Evolutionary conservation across 108 stramenopile species (phyloP).

Genomic region (Craspedostauros australis): DNA sequence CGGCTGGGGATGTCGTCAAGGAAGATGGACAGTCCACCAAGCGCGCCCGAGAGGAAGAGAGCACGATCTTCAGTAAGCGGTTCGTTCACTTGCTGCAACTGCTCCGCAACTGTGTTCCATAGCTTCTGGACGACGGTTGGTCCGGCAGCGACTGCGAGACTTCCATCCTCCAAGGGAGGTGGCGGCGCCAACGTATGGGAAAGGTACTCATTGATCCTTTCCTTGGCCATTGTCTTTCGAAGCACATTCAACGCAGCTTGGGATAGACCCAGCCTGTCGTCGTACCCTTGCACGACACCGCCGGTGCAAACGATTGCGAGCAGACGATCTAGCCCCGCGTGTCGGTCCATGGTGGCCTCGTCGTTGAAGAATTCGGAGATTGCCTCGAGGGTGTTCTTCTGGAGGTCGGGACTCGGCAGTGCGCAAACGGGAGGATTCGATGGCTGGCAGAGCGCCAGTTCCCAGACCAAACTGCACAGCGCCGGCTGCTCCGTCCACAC

Average conservation of each 20-base stretch:
- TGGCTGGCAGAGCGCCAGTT: conserved; percentile 50
- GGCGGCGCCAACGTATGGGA: conserved; percentile 72
- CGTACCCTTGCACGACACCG: conserved; percentile 8
- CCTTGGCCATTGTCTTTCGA: conserved; percentile 33
- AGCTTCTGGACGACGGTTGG: conserved; percentile 56
- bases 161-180: conserved; percentile 17
- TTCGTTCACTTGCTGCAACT: conserved; percentile 25
- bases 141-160: conserved; percentile 3
- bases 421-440: conserved; percentile 53
- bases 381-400: conserved; percentile 56
- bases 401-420: conserved; percentile 45
- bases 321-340: conserved; percentile 56
- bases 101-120: conserved; percentile 57
- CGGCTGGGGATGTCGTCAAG: conserved; percentile 50
- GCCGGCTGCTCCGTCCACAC: conserved; percentile 43
- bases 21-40: conserved; percentile 54
- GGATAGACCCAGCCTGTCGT: conserved; percentile 33
- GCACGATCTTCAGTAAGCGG: conserved; percentile 3
- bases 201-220: conserved; percentile 49
- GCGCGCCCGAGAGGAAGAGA: conserved; percentile 41
- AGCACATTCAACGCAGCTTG: conserved; percentile 51
- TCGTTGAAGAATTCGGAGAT: conserved; percentile 40
- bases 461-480: conserved; percentile 44
- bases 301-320: conserved; percentile 71
- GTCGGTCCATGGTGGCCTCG: conserved; percentile 17